These are phyloP conservation scores for Boletus eberwhitei DNA, from an alignment of 768 basidiomycete genomes.

Conservation along the genomic window DNA sequence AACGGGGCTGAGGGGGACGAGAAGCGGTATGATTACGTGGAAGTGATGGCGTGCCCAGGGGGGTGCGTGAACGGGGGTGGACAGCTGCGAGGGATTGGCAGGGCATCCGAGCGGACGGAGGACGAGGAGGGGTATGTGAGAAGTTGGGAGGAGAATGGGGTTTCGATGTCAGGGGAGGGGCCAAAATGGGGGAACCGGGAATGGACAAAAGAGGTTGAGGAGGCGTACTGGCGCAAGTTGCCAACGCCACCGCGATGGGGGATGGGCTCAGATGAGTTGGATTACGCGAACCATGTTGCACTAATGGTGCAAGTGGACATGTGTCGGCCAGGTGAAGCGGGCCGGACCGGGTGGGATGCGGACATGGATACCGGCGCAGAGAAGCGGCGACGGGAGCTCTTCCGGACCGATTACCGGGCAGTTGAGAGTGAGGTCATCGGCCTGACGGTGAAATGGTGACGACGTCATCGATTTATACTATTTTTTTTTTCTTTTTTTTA, in stretches of 20 bases:
- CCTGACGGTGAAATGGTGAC: constrained; percentile 69
- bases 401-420: constrained; percentile 80
- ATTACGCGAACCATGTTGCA: constrained; percentile 37
- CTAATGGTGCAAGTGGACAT: constrained; percentile 40
- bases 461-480: constrained; percentile 11
- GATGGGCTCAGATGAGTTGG: constrained; percentile 6
- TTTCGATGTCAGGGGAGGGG: constrained; percentile 32
- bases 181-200: constrained; percentile 80
- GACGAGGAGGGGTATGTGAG: constrained; percentile 68
- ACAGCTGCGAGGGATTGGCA: constrained; percentile 43
- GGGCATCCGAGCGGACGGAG: constrained; percentile 20
- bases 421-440: constrained; percentile 85
- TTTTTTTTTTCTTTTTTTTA: background rate
- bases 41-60: constrained; percentile 98
- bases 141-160: constrained; percentile 59
- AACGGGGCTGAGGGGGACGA: constrained; percentile 36
- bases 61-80: constrained; percentile 99
- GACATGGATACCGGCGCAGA: constrained; percentile 45
- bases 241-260: constrained; percentile 45
- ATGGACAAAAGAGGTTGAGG: constrained; percentile 81
- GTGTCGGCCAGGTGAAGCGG: constrained; percentile 32
- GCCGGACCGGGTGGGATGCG: constrained; percentile 34
- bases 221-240: constrained; percentile 68
- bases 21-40: constrained; percentile 80
- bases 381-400: constrained; percentile 41